Base-by-base conservation (phyloP, 768 basidiomycete species). In the Suillus variegatus region DNA sequence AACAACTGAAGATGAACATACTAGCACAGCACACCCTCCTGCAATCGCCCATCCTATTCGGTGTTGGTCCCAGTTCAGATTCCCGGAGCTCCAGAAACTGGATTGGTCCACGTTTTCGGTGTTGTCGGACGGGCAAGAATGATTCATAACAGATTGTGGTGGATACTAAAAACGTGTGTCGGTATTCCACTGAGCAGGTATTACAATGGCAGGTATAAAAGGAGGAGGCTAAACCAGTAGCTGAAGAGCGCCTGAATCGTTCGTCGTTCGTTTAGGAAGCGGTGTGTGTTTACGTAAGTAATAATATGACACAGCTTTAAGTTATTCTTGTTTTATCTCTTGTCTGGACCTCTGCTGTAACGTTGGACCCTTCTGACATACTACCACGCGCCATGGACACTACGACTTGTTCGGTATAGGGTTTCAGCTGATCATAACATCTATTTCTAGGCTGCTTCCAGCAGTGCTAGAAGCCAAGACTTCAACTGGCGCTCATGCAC, bases 1-100 rank as follows among this genome's bases (percentile, higher is more conserved):
- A 35, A n/a, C 32, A 14, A 65, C 47, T 60, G 32, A 22, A 62
- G 75, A 63, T 16, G 52, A 25, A 80, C 86, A 63, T 69, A 91
- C 90, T 40, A 86, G 49, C 47, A 76, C 73, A 3, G 91, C 77
- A 69, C 86, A 89, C 18, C 79, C 82, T 35, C 91, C 91, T 18
- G 90, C 84, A 63, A 92, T 81, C 12, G 88, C 82, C 91, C 91
- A 92, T 60, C 91, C 91, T 73, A 91, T 87, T 69, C 85, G 80
- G 76, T 89, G 88, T 16, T 77, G 69, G 66, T 86, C 83, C 89
- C 88, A 90, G 70, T 88, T 79, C 25, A 84, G 60, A 13, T 83
- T 82, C 44, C 81, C 78, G 0, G 79, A 68, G 70, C 78, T 77
- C 90, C 89, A 92, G 73, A 92, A 92, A 12, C 76, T 78, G 57